These are phyloP conservation scores for Phlyctochytrium planicorne DNA, from an alignment of 192 early-diverging fungal species.

Conservation along the genomic window DNA sequence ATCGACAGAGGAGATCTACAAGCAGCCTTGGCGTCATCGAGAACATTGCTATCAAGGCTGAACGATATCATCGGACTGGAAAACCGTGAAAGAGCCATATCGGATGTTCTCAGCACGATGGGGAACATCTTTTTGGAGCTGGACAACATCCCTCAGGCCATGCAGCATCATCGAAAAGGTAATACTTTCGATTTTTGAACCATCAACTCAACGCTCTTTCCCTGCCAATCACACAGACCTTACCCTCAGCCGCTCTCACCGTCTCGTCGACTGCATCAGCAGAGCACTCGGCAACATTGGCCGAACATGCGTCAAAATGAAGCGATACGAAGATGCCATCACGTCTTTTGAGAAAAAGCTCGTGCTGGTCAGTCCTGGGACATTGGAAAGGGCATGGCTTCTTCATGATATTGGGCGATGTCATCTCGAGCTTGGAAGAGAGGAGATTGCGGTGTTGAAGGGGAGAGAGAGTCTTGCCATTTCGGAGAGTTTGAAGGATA, in stretches of 20 bases:
- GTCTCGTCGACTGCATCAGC: constrained; percentile 6
- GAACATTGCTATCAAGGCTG: constrained; percentile 15
- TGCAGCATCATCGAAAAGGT: constrained; percentile 31
- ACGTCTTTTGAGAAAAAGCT: constrained; percentile 22
- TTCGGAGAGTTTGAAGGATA: constrained; percentile 15
- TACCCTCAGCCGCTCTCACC: constrained; percentile 1
- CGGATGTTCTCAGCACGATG: constrained; percentile 24
- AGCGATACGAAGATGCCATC: constrained; percentile 27
- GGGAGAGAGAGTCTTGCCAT: constrained; percentile 11
- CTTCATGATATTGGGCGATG: constrained; percentile 33
- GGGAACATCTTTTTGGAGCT: constrained; percentile 31
- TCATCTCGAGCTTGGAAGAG: constrained; percentile 21
- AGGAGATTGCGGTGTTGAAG: constrained; percentile 7
- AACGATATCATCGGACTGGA: constrained; percentile 18
- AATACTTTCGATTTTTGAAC: background rate
- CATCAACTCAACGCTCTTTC: background rate
- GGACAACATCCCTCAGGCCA: constrained; percentile 19
- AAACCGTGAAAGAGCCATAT: constrained; percentile 17
- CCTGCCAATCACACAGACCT: constrained; percentile 17
- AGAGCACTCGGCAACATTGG: constrained; percentile 30
- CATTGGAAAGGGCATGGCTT: constrained; percentile 26
- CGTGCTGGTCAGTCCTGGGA: background rate
- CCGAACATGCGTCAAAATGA: constrained; percentile 23
- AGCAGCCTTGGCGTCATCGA: constrained; percentile 15
- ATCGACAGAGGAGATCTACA: constrained; percentile 17